Base-by-base conservation (phyloP, 139 green algal species). In the Coelastrella sp. region DNA sequence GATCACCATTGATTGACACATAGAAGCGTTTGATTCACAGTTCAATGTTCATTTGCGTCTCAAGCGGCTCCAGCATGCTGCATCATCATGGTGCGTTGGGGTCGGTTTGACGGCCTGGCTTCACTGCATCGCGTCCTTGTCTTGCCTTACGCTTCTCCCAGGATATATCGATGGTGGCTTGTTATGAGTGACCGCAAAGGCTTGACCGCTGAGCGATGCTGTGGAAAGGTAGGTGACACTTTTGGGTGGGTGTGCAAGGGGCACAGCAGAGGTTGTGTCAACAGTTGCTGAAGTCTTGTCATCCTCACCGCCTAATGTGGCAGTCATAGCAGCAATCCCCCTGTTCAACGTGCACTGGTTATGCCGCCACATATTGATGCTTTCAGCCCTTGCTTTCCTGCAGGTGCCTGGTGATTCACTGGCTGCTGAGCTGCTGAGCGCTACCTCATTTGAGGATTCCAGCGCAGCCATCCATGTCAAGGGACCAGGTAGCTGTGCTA, bases 381-480 rank as follows among this genome's bases (percentile, higher is more conserved):
- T 13, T 13, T 23, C 45, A 57, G 19, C 35, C 30, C 67, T 53
- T 9, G 19, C 53, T 34, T 38, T 25, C 30, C 35, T 51, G 34
- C 73, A 67, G 51, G 35, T 69, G 53, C 75, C 30, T 27, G 15
- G 53, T 64, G 19, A 71, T 15, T 11, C 37, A 23, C 40, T 62
- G 69, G 15, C 30, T 63, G 17, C 69, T 38, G 40, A 53, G 35
- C 35, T 82, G 75, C 34, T 71, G 35, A 71, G 69, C 7, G 53
- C 34, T 6, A 82, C 71, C 3, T 11, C 23, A 40, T 51, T 71
- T 40, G 75, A 69, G 3, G 53, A 9, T 6, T 27, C 75, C 35
- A 63, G 75, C 53, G 71, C 75, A 11, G 75, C 71, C 53, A 82
- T 82, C 6, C 53, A 82, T 51, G 23, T 82, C 21, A 64, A 45